Evolutionary conservation across 306 rosid species (phyloP).

Genomic region (Cyamopsis tetragonoloba): DNA sequence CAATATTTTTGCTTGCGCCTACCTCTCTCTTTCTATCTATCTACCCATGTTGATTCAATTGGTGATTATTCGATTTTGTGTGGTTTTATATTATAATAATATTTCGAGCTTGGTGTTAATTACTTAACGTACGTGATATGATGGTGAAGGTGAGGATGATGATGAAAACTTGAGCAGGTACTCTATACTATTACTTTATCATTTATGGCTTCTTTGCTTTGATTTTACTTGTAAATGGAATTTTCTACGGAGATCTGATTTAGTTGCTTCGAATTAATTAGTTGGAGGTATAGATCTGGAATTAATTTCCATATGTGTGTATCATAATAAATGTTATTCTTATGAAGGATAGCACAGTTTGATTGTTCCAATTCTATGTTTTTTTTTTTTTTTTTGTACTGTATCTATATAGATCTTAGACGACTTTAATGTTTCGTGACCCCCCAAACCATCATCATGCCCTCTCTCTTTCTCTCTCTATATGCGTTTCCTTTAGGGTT

Average conservation of each 20-base stretch:
- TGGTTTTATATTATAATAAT: too few relatives aligned
- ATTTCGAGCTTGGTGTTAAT: too few relatives aligned
- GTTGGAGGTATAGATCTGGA: constrained; percentile 37
- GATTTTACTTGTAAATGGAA: constrained; percentile 32
- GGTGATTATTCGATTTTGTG: too few relatives aligned
- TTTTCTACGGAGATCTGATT: constrained; percentile 23
- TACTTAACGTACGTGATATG: too few relatives aligned
- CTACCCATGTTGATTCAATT: constrained; percentile 14
- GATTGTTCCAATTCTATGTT: constrained; percentile 27
- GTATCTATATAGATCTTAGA: neutral
- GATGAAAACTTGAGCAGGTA: neutral
- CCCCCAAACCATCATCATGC: constrained; percentile 29
- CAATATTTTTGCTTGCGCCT: too few relatives aligned
- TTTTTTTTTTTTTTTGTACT: constrained; percentile 21
- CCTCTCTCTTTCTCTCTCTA: too few relatives aligned
- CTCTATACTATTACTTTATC: constrained; percentile 9
- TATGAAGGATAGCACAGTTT: constrained; percentile 16
- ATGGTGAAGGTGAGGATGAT: too few relatives aligned
- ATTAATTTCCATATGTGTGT: constrained; percentile 37
- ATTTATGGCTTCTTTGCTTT: too few relatives aligned
- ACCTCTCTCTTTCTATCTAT: neutral
- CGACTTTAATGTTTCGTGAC: constrained; percentile 28
- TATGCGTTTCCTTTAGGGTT: constrained; percentile 20
- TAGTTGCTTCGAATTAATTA: constrained; percentile 10
- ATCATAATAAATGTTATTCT: constrained; percentile 35